Evolutionary conservation across 2,329 filamentous ascomycete species (phyloP).

Genomic region (Fusarium avenaceum): DNA sequence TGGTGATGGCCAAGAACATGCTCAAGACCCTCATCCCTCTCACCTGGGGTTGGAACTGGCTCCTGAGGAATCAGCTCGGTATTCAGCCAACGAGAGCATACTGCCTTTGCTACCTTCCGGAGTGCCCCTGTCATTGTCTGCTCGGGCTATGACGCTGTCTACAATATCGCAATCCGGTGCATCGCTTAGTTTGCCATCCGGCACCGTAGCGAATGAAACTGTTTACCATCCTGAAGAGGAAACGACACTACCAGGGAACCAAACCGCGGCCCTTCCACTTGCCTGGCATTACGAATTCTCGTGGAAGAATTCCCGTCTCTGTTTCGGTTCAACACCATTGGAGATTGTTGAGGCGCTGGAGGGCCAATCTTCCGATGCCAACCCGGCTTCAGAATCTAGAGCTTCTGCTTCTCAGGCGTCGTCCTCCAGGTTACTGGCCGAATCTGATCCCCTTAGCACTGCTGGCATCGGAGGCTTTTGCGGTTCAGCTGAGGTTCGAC

Average conservation of each 20-base stretch:
- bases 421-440: background rate
- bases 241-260: too few relatives aligned
- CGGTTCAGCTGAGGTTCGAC: too few relatives aligned
- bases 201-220: background rate
- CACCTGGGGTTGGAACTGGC: fast-evolving
- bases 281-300: background rate
- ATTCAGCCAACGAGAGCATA: fast-evolving
- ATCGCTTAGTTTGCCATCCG: background rate
- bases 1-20: background rate
- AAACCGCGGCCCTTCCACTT: background rate
- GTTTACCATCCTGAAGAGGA: too few relatives aligned
- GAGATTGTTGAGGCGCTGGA: background rate
- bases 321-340: conserved; percentile 1
- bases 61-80: fast-evolving
- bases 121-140: fast-evolving
- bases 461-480: too few relatives aligned
- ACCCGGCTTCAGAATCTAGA: background rate
- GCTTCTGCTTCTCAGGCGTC: background rate
- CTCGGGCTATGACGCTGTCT: background rate
- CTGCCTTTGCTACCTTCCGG: fast-evolving
- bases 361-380: background rate
- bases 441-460: too few relatives aligned
- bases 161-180: background rate
- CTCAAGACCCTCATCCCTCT: too few relatives aligned
- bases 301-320: background rate